Evolutionary conservation across 768 basidiomycete species (phyloP).

Genomic region (Hydnum rufescens): DNA sequence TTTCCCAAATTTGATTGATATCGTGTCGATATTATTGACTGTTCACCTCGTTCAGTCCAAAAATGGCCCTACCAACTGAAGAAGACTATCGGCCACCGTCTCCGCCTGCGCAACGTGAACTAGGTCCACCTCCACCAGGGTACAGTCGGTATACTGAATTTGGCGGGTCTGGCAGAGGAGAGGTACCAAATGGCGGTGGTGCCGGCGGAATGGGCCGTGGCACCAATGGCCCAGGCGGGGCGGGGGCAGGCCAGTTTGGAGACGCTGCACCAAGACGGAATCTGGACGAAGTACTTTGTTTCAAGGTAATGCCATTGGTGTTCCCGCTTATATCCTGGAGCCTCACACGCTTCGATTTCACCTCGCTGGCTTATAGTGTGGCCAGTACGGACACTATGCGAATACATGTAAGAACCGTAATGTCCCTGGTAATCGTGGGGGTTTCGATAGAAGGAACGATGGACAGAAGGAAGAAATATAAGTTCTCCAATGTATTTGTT

Average conservation of each 20-base stretch:
- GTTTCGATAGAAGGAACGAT: conserved; percentile 32
- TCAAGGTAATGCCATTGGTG: conserved; percentile 59
- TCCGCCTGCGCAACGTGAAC: conserved; percentile 52
- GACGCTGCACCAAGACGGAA: conserved; percentile 33
- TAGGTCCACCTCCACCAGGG: conserved; percentile 83
- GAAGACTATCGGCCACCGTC: conserved; percentile 62
- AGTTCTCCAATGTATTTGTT: background rate
- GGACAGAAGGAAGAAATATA: background rate
- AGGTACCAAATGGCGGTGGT: conserved; percentile 14
- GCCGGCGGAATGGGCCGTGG: conserved; percentile 16
- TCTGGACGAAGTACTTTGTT: conserved; percentile 67
- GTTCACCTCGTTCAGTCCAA: conserved; percentile 34
- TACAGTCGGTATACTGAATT: conserved; percentile 71
- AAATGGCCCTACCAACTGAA: conserved; percentile 46
- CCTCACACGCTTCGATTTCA: background rate
- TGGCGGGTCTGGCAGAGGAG: conserved; percentile 31
- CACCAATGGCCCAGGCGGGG: conserved; percentile 1
- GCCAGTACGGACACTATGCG: conserved; percentile 86
- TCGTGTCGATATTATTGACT: conserved; percentile 7
- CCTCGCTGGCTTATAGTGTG: conserved; percentile 37
- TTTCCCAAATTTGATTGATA: conserved; percentile 10
- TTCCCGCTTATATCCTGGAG: background rate
- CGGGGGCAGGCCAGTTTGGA: conserved; percentile 19
- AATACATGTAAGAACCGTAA: conserved; percentile 84
- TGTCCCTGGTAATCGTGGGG: conserved; percentile 79